Base-by-base conservation (phyloP, 371 early-diverging fungal species). In the Mortierella sp. region DNA sequence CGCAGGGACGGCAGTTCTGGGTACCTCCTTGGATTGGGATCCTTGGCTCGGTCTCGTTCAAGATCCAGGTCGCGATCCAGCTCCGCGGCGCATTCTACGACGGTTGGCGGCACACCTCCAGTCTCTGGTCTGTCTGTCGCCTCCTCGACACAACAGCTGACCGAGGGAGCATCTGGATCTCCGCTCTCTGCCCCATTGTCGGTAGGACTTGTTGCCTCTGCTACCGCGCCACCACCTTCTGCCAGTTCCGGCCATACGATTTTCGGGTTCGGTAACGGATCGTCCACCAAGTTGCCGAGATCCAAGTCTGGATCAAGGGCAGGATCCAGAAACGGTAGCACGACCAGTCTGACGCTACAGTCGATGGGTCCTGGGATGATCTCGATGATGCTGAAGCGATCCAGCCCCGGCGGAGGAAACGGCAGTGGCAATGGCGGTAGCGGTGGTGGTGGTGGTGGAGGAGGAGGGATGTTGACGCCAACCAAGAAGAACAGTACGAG, bases 301-400 rank as follows among this genome's bases (percentile, higher is more conserved):
- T 79, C 87, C 16, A 86, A 80, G 56, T 74, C 87, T 18, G 82
- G 80, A 6, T 86, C 87, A 6, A 51, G 75, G 35, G 18, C 78
- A 43, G 80, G 80, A 55, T 85, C 86, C 14, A 72, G 80, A 12
- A 86, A 86, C 43, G 82, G 80, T 10, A 86, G 87, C 51, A 75
- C 82, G 10, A 77, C 82, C 29, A 86, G 82, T 72, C 46, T 86
- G 73, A 58, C 75, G 27, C 60, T 77, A 14, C 82, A 82, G 48
- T 79, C 75, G 55, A 82, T 82, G 75, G 82, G 80, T 3, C 82
- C 87, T 18, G 82, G 87, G 0, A 77, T 86, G 87, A 70, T 86
- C 10, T 82, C 87, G 27, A 79, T 84, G 76, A 78, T 86, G 87
- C 54, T 77, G 32, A 86, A 82, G 71, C 79, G 87, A 24, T 65